These are phyloP conservation scores for Vanrija humicola DNA, from an alignment of 1,284 basidiomycete genomes.

Conservation along the genomic window DNA sequence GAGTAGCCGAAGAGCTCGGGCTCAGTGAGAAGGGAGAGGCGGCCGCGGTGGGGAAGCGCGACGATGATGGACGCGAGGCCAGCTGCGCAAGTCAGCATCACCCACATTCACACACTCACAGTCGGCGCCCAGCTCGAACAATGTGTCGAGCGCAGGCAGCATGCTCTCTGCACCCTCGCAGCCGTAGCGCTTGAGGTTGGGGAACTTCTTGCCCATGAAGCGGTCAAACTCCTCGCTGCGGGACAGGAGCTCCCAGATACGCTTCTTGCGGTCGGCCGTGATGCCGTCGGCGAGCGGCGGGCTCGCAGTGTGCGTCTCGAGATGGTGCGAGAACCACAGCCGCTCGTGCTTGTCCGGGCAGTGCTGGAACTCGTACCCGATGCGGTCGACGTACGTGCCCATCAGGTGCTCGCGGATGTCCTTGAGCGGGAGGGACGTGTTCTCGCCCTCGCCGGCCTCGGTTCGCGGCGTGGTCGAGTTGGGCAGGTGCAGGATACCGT, in stretches of 20 bases:
- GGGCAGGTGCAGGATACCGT: conserved; percentile 59
- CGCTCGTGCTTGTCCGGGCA: conserved; percentile 38
- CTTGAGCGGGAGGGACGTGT: conserved; percentile 56
- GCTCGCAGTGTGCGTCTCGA: conserved; percentile 60
- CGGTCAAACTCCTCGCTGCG: conserved; percentile 72
- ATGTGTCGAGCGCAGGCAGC: conserved; percentile 72
- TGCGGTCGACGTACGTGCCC: conserved; percentile 69
- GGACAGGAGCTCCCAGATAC: conserved; percentile 65
- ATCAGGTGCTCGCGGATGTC: conserved; percentile 68
- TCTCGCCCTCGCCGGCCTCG: conserved; percentile 56
- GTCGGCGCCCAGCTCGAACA: conserved; percentile 64
- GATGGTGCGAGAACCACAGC: conserved; percentile 72
- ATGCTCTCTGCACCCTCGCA: conserved; percentile 82
- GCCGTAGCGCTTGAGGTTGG: conserved; percentile 42
- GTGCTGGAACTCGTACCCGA: conserved; percentile 74
- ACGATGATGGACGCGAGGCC: conserved; percentile 68
- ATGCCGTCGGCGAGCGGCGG: conserved; percentile 47
- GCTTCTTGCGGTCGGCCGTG: conserved; percentile 50
- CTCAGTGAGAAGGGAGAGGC: conserved; percentile 71
- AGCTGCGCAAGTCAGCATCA: conserved; percentile 48
- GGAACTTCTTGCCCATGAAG: conserved; percentile 45
- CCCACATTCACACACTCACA: conserved; percentile 49
- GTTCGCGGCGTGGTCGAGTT: conserved; percentile 32
- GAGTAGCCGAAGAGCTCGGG: conserved; percentile 65
- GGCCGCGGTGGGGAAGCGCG: conserved; percentile 64